Conservation (phyloP, 768 basidiomycete genomes). For the Austroboletus festivus region DNA sequence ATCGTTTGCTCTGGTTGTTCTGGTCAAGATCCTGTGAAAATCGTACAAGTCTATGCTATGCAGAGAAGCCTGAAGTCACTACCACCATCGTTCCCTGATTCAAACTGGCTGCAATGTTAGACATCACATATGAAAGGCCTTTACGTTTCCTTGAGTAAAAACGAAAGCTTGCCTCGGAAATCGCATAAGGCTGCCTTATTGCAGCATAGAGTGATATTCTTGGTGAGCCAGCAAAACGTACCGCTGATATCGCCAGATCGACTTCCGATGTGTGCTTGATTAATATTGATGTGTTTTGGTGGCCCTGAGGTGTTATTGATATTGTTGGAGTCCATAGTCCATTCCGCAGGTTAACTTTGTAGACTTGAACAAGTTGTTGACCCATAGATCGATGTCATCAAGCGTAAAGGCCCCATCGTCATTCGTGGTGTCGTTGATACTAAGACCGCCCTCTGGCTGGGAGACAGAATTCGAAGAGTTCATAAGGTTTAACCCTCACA, state of each 20-base stretch:
- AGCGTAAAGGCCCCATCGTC: conserved; percentile 55
- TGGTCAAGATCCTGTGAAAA: too few species aligned
- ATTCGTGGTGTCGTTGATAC: conserved; percentile 56
- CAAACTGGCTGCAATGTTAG: too few species aligned
- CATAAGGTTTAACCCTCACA: too few species aligned
- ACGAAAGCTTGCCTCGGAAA: conserved; percentile 48
- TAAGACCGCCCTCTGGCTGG: conserved; percentile 60
- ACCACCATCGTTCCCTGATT: too few species aligned
- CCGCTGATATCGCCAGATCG: conserved; percentile 41
- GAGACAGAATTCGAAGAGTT: conserved; percentile 54
- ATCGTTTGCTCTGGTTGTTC: too few species aligned
- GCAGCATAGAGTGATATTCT: conserved; percentile 60
- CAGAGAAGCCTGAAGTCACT: too few species aligned
- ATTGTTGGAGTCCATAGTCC: conserved; percentile 39
- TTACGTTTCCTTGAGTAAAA: conserved; percentile 57
- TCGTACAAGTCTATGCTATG: too few species aligned
- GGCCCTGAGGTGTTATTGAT: not conserved
- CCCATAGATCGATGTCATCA: conserved; percentile 49
- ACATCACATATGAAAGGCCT: too few species aligned
- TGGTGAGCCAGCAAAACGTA: conserved; percentile 44
- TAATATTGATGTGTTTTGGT: not conserved
- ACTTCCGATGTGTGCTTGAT: conserved; percentile 48
- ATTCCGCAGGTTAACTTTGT: conserved; percentile 54
- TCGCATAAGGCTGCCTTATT: conserved; percentile 47
- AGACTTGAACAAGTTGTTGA: conserved; percentile 46